phyloP scores from a whole-genome alignment of 1,139 yeast genomes.

The Candida sanyaensis region DNA sequence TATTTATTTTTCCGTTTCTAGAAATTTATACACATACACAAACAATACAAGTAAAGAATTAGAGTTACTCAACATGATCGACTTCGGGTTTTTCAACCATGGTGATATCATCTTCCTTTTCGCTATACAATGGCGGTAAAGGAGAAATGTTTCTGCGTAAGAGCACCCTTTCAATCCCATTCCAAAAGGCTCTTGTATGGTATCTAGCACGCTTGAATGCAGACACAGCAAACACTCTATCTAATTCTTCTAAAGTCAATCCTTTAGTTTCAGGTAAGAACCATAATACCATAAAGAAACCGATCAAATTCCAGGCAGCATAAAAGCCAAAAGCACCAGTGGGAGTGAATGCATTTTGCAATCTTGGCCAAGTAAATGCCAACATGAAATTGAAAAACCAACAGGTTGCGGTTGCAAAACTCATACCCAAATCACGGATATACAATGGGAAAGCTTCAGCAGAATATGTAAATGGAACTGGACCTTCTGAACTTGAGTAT shows the following conservation, averaged over 20 bases:
- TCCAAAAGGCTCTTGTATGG: slow-evolving; percentile 48
- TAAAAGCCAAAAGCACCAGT: slow-evolving; percentile 90
- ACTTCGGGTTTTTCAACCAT: too few relatives aligned
- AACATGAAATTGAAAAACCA: slow-evolving; percentile 86
- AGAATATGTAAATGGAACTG: slow-evolving; percentile 87
- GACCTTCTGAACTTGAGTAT: slow-evolving; percentile 87
- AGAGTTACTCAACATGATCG: too few relatives aligned
- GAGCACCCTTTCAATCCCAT: slow-evolving; percentile 44
- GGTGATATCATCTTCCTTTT: too few relatives aligned
- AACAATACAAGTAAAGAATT: too few relatives aligned
- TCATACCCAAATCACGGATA: slow-evolving; percentile 84
- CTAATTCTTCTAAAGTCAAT: slow-evolving; percentile 70
- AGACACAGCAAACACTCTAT: slow-evolving; percentile 66
- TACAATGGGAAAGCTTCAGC: slow-evolving; percentile 85
- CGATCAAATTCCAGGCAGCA: slow-evolving; percentile 83
- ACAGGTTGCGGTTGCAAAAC: slow-evolving; percentile 79
- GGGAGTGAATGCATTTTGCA: slow-evolving; percentile 63
- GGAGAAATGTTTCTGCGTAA: slow-evolving; percentile 46
- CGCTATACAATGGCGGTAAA: slow-evolving; percentile 52
- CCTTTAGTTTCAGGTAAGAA: slow-evolving; percentile 74
- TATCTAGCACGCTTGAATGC: slow-evolving; percentile 54
- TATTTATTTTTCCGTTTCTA: too few relatives aligned
- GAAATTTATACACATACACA: too few relatives aligned
- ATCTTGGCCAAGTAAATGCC: slow-evolving; percentile 78
- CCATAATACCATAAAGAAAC: slow-evolving; percentile 68